Percentiles rank a stretch among this genome's conserved stretches.
phyloP scores from a whole-genome alignment of 176 grass and related monocot genomes.

The Lolium multiflorum region DNA sequence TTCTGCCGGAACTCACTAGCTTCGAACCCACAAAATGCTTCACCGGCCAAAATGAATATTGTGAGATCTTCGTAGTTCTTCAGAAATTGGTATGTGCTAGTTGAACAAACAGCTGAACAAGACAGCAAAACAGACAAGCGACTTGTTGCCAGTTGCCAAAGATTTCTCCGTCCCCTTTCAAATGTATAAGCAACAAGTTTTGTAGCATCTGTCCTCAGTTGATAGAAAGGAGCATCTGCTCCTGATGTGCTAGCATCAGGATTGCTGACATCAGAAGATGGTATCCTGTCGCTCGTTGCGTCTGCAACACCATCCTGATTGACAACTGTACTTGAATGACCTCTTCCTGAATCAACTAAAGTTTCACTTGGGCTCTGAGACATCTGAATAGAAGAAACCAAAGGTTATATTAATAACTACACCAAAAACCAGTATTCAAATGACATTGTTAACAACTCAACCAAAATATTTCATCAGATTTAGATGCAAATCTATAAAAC shows the following conservation, averaged over 20 bases:
- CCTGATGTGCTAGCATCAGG: constrained; percentile 57
- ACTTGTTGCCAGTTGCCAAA: constrained; percentile 98
- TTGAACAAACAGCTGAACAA: constrained; percentile 83
- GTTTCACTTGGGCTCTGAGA: constrained; percentile 50
- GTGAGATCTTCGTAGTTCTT: constrained; percentile 94
- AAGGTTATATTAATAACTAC: constrained; percentile 20
- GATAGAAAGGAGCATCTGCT: constrained; percentile 79
- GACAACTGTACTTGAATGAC: constrained; percentile 47
- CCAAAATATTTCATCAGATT: constrained; percentile 20
- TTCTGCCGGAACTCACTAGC: constrained; percentile 94
- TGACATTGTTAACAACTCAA: constrained; percentile 25
- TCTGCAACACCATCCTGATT: constrained; percentile 47
- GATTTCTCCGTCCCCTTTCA: constrained; percentile 93
- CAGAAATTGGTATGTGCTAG: constrained; percentile 96
- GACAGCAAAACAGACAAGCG: constrained; percentile 91
- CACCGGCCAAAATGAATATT: constrained; percentile 95
- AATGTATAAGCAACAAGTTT: constrained; percentile 77
- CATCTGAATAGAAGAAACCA: constrained; percentile 47
- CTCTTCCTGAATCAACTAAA: constrained; percentile 55
- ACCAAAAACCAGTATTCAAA: constrained; percentile 35
- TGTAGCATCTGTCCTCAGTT: constrained; percentile 86
- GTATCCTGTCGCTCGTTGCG: constrained; percentile 37
- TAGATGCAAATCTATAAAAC: constrained; percentile 1
- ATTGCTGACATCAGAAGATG: constrained; percentile 53
- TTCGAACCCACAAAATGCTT: constrained; percentile 95